Base-by-base conservation (phyloP, 306 rosid genomes). In the Corylus americana region DNA sequence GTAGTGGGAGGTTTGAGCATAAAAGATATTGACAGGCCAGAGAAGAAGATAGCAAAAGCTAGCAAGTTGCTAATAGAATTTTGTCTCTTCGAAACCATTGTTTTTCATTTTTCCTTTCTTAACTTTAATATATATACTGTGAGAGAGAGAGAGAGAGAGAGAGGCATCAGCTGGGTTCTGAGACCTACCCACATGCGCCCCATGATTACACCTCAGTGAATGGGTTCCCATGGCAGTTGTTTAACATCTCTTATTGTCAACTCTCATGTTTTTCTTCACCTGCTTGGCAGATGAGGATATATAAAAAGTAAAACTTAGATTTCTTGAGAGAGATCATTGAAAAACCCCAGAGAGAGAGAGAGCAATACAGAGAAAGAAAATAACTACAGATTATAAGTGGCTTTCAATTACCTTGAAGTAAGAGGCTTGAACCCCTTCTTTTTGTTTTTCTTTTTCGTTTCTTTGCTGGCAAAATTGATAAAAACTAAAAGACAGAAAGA, bases 111-210 rank as follows among this genome's bases (percentile, higher is more conserved):
- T 44, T 48, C 70, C 1, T 71, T 68, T 35, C 4, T 25, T 5
- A 35, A 53, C 13, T 63, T 66, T 49, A 20, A 68, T 59, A 70
- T 37, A 74, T 59, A 70, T 37, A 74, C 37, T 3, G 59, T 70
- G 51, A 76, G 68, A 77, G 45, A 78, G 42, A 78, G 42, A 42
- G 77, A 73, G 77, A 82, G 50, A 57, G 66, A 78, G 78, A 61
- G 44, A 37, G 62, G 72, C 20, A 11, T 63, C 71, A 42, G 80
- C 79, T 79, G 74, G 74, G 73, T 77, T 88, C 85, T 82, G 87
- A 86, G 77, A 81, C 84, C 70, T 73, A 66, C 83, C 85, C 94
- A 91, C 94, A 87, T 91, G 97, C 89, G 44, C 57, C 88, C 96
- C 97, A 89, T 75, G 78, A 84, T 85, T 82, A 68, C 88, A 89